Conservation (phyloP, 805 yeast species). For the Lachancea sp. region DNA sequence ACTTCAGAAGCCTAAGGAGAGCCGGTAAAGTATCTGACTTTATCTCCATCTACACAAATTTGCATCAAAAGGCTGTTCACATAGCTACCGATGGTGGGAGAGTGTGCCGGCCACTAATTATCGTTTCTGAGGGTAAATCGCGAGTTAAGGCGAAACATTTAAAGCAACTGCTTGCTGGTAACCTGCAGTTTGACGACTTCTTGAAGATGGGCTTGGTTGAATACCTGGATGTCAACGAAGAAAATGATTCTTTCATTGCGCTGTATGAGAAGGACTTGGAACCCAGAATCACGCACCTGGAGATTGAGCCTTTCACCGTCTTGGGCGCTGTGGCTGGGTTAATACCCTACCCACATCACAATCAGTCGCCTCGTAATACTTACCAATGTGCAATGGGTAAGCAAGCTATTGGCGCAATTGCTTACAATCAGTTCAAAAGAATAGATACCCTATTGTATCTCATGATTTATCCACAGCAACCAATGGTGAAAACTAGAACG, state of each 20-base stretch:
- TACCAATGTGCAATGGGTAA: conserved; percentile 99
- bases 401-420: conserved; percentile 99
- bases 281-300: conserved; percentile 72
- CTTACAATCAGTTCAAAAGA: conserved; percentile 91
- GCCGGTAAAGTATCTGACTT: conserved; percentile 82
- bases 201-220: conserved; percentile 82
- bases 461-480: conserved; percentile 99
- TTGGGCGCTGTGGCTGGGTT: conserved; percentile 97
- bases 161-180: conserved; percentile 53
- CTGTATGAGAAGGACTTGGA: conserved; percentile 66
- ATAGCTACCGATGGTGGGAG: conserved; percentile 99
- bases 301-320: conserved; percentile 95
- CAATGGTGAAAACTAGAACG: conserved; percentile 97
- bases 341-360: conserved; percentile 99
- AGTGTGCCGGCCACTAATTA: conserved; percentile 92
- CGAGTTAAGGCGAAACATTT: conserved; percentile 71
- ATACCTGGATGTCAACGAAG: conserved; percentile 94
- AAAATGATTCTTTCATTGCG: conserved; percentile 90
- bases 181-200: conserved; percentile 87
- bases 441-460: conserved; percentile 89
- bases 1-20: conserved; percentile 77
- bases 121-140: conserved; percentile 67
- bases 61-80: conserved; percentile 88
- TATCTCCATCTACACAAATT: conserved; percentile 82
- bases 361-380: conserved; percentile 98